These are phyloP conservation scores for Fusarium neocosmosporiellum DNA, from an alignment of 2,329 filamentous ascomycete genomes.

Conservation along the genomic window DNA sequence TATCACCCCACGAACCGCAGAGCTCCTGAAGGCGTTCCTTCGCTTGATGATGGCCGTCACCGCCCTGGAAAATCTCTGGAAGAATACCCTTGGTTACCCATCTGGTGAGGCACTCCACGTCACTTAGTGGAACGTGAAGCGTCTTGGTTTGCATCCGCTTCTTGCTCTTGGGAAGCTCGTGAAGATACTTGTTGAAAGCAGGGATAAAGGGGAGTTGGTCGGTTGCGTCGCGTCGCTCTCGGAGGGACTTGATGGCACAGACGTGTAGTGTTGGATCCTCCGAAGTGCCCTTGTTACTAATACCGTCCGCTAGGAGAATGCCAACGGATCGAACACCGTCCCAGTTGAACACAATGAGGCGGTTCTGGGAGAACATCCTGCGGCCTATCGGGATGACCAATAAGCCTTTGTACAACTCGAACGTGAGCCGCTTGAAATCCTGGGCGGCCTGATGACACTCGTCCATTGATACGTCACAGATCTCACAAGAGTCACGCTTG, in stretches of 20 bases:
- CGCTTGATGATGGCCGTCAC: conserved; percentile 63
- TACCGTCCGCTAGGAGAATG: conserved; percentile 81
- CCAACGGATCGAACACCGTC: conserved; percentile 86
- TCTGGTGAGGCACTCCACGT: conserved; percentile 87
- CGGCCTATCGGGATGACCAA: conserved; percentile 85
- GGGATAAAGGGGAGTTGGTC: conserved; percentile 88
- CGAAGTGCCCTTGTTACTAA: conserved; percentile 67
- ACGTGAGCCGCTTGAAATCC: conserved; percentile 81
- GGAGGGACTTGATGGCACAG: conserved; percentile 77
- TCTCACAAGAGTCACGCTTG: conserved; percentile 83
- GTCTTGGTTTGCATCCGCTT: conserved; percentile 76
- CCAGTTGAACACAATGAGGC: conserved; percentile 86
- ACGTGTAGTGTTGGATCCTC: conserved; percentile 78
- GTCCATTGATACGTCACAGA: conserved; percentile 85
- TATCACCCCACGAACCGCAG: conserved; percentile 78
- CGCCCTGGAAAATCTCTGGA: conserved; percentile 67
- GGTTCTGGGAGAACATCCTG: conserved; percentile 79
- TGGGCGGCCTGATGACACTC: conserved; percentile 85
- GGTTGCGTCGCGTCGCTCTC: conserved; percentile 78
- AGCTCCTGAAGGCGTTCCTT: conserved; percentile 76
- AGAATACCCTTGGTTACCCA: conserved; percentile 70
- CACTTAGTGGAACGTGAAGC: conserved; percentile 76
- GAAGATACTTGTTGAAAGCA: conserved; percentile 74
- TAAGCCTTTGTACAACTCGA: conserved; percentile 81
- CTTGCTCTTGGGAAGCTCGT: conserved; percentile 73